phyloP scores from a whole-genome alignment of 306 rosid species.

The Quercus rubra region DNA sequence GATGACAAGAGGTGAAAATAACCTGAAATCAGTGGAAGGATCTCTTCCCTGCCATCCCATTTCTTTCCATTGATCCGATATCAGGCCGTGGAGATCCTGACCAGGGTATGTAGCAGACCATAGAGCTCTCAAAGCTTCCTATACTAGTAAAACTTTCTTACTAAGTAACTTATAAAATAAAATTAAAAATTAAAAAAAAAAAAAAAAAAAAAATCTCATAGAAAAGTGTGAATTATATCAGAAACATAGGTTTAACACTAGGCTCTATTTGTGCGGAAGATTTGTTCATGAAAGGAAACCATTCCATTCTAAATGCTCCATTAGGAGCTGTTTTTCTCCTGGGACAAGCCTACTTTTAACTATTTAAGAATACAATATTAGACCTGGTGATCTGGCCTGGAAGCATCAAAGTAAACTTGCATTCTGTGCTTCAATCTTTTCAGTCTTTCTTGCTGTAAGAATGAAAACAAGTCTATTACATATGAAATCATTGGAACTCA shows the following conservation, averaged over 20 bases:
- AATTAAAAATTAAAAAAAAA: neutral
- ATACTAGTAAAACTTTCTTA: slow-evolving; percentile 25
- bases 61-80: slow-evolving; percentile 95
- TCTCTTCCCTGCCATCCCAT: slow-evolving; percentile 99
- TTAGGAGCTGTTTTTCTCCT: neutral
- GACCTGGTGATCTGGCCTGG: slow-evolving; percentile 80
- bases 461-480: neutral
- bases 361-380: neutral
- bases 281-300: neutral
- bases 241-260: neutral
- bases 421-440: slow-evolving; percentile 58
- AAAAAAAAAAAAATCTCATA: slow-evolving; percentile 8
- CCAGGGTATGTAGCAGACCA: slow-evolving; percentile 78
- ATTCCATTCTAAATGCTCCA: neutral
- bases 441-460: slow-evolving; percentile 66
- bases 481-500: neutral
- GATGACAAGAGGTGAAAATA: slow-evolving; percentile 14
- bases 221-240: neutral
- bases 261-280: neutral
- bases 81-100: slow-evolving; percentile 69
- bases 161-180: slow-evolving; percentile 5
- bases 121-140: slow-evolving; percentile 85
- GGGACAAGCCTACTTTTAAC: neutral
- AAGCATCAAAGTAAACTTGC: slow-evolving; percentile 72
- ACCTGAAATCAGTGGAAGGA: slow-evolving; percentile 97